Evolutionary conservation across 2,329 filamentous ascomycete genomes (phyloP).

Genomic region (Phyllosticta citriasiana): DNA sequence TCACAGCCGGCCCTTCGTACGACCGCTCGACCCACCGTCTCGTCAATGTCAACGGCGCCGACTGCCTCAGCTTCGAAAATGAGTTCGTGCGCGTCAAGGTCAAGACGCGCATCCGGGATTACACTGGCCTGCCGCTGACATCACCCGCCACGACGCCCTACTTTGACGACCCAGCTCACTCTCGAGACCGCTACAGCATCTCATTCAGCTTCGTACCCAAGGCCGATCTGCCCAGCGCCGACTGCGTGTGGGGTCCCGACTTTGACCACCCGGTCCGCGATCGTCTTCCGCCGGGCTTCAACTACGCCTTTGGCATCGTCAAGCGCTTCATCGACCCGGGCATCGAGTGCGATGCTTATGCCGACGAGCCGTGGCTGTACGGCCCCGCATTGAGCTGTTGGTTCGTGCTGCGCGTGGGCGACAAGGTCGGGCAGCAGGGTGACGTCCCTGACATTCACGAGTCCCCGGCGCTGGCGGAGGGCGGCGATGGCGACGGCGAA

Average conservation of each 20-base stretch:
- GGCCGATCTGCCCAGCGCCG: conserved; percentile 19
- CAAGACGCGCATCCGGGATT: conserved; percentile 25
- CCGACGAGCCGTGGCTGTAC: conserved; percentile 28
- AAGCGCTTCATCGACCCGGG: conserved; percentile 27
- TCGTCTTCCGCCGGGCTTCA: conserved; percentile 27
- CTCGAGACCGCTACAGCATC: conserved; percentile 26
- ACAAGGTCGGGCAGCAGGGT: conserved; percentile 1
- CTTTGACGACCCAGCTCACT: conserved; percentile 23
- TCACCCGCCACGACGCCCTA: conserved; percentile 22
- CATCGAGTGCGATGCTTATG: conserved; percentile 27
- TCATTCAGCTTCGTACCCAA: conserved; percentile 29
- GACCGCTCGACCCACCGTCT: conserved; percentile 21
- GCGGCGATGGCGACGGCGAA: conserved; percentile 28
- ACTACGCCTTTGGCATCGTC: conserved; percentile 26
- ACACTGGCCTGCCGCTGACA: conserved; percentile 18
- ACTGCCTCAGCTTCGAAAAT: conserved; percentile 19
- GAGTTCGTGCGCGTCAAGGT: conserved; percentile 22
- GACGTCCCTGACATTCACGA: neutral
- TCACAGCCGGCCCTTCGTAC: conserved; percentile 28
- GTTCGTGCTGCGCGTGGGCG: conserved; percentile 25
- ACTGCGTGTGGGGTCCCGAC: conserved; percentile 27
- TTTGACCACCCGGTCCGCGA: conserved; percentile 27
- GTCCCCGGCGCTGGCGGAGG: conserved; percentile 28
- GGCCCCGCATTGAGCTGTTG: conserved; percentile 26
- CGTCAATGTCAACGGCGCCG: conserved; percentile 23